Evolutionary conservation across 306 rosid genomes (phyloP).

Genomic region (Prunus davidiana): DNA sequence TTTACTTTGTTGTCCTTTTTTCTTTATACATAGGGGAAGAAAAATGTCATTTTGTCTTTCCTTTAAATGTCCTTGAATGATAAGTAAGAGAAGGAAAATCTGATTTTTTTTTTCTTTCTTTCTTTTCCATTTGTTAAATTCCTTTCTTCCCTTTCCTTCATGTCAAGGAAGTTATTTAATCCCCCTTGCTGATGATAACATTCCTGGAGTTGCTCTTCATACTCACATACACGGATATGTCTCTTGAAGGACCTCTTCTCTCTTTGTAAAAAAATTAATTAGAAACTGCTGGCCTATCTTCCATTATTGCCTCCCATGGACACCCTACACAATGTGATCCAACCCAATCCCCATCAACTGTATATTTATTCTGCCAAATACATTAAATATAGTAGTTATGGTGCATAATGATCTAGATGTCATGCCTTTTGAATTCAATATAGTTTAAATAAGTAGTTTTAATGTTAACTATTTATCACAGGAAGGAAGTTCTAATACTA

Average conservation of each 20-base stretch:
- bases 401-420: not conserved
- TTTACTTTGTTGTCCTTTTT: not conserved
- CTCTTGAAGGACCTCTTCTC: not conserved
- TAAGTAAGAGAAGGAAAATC: not conserved
- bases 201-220: not conserved
- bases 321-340: not conserved
- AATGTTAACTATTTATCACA: not conserved
- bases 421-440: not conserved
- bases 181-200: not conserved
- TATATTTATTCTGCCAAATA: not conserved
- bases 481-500: not conserved
- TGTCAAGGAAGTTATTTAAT: conserved; percentile 1
- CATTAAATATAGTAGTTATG: not conserved
- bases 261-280: not conserved
- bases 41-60: not conserved
- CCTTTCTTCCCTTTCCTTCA: not conserved
- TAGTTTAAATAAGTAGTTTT: not conserved
- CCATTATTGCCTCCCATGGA: not conserved
- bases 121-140: not conserved
- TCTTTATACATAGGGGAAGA: not conserved
- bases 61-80: not conserved
- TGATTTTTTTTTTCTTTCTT: not conserved
- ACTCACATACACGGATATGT: not conserved
- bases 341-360: not conserved
- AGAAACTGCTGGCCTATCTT: not conserved